Evolutionary conservation across 306 rosid genomes (phyloP).

Genomic region (Ceratonia siliqua): DNA sequence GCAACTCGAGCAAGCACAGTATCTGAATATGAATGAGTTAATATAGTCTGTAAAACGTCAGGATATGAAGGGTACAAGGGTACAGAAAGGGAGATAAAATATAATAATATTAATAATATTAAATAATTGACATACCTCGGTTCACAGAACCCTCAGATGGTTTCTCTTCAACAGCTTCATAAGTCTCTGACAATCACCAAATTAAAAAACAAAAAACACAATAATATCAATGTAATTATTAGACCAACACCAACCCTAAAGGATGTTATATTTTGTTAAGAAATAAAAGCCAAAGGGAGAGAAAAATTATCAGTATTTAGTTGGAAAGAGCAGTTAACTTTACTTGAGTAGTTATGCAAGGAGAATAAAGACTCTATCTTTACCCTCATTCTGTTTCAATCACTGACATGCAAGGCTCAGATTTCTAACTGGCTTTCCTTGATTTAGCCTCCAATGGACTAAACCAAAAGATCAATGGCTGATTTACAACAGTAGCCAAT

Average conservation of each 20-base stretch:
- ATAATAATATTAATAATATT: too few relatives aligned
- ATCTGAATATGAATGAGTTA: constrained; percentile 46
- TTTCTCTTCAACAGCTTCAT: constrained; percentile 55
- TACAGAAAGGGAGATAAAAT: background rate
- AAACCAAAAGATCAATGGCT: background rate
- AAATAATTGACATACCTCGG: constrained; percentile 56
- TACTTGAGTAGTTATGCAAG: too few relatives aligned
- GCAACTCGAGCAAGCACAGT: constrained; percentile 48
- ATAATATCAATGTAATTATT: too few relatives aligned
- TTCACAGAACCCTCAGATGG: constrained; percentile 57
- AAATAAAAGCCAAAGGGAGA: background rate
- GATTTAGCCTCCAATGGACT: background rate
- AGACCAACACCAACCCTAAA: too few relatives aligned
- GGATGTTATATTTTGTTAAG: background rate
- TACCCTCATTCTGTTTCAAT: background rate
- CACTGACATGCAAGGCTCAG: background rate
- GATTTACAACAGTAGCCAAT: background rate
- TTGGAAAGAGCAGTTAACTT: too few relatives aligned
- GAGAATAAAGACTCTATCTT: background rate
- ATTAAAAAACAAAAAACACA: constrained; percentile 13
- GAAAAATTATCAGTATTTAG: background rate
- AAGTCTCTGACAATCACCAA: constrained; percentile 46
- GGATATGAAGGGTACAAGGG: constrained; percentile 21
- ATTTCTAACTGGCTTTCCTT: background rate
- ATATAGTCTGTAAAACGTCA: background rate